Evolutionary conservation across 2,329 filamentous ascomycete species (phyloP).

Genomic region (Fusarium poae): DNA sequence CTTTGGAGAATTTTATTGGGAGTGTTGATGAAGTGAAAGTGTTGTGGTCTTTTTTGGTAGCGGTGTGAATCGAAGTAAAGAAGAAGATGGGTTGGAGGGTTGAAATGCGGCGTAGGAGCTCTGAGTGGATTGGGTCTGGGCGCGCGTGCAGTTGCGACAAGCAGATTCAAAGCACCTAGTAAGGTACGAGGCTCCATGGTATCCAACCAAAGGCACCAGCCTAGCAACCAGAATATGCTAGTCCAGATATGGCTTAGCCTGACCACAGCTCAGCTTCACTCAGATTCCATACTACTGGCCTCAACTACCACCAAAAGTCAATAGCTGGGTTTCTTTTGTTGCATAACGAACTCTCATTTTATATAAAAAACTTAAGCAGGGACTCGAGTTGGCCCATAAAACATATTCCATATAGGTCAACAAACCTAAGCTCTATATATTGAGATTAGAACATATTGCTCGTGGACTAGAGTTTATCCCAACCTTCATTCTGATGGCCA

Average conservation of each 20-base stretch:
- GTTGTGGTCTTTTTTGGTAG: slow-evolving; percentile 16
- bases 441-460: background rate
- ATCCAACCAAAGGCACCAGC: slow-evolving; percentile 9
- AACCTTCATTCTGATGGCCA: background rate
- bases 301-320: background rate
- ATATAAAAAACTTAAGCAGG: background rate
- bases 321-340: background rate
- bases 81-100: slow-evolving; percentile 35
- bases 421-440: too few species aligned
- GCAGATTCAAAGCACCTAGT: slow-evolving; percentile 5
- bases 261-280: background rate
- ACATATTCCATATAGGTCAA: background rate
- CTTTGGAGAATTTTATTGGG: slow-evolving; percentile 9
- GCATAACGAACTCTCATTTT: background rate
- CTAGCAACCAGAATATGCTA: slow-evolving; percentile 1
- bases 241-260: background rate
- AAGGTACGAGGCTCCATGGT: background rate
- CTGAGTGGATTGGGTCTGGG: slow-evolving; percentile 33
- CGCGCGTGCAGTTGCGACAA: slow-evolving; percentile 2
- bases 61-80: slow-evolving; percentile 29
- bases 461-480: background rate
- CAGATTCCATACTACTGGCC: background rate
- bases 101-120: slow-evolving; percentile 48
- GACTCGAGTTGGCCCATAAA: background rate
- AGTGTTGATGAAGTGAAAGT: slow-evolving; percentile 10